Evolutionary conservation across 768 basidiomycete species (phyloP).

Genomic region (Rhodotorula paludigena): DNA sequence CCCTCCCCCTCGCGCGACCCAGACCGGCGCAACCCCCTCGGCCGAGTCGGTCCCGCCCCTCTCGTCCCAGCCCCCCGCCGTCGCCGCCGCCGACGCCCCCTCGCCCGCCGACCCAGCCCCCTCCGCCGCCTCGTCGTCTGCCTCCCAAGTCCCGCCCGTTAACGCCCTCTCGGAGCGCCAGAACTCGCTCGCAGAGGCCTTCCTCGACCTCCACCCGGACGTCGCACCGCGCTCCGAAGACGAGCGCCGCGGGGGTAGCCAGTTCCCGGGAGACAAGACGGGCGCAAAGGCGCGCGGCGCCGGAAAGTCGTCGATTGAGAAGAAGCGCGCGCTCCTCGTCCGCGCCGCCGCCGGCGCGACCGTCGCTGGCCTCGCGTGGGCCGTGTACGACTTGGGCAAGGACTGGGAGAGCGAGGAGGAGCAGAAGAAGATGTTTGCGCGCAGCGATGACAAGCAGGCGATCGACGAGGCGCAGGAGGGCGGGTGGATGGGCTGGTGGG

Average conservation of each 20-base stretch:
- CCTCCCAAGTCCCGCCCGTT: slow-evolving; percentile 8
- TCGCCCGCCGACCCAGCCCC: slow-evolving; percentile 5
- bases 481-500: slow-evolving; percentile 52
- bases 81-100: slow-evolving; percentile 1
- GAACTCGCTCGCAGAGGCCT: slow-evolving; percentile 36
- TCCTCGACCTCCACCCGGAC: slow-evolving; percentile 41
- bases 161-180: slow-evolving; percentile 21
- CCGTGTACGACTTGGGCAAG: slow-evolving; percentile 64
- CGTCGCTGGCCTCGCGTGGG: slow-evolving; percentile 55
- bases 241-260: neutral
- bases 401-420: slow-evolving; percentile 74
- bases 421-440: slow-evolving; percentile 53
- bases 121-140: neutral
- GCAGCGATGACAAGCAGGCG: slow-evolving; percentile 33
- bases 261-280: slow-evolving; percentile 31
- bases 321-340: slow-evolving; percentile 58
- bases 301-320: slow-evolving; percentile 72
- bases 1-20: slow-evolving; percentile 1
- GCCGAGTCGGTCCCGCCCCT: slow-evolving; percentile 10
- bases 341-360: slow-evolving; percentile 56
- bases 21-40: slow-evolving; percentile 9
- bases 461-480: slow-evolving; percentile 31
- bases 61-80: neutral
- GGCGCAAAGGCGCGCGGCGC: slow-evolving; percentile 52
- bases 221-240: slow-evolving; percentile 34